Base-by-base conservation (phyloP, 305 asterid species). In the Plantago coronopus region DNA sequence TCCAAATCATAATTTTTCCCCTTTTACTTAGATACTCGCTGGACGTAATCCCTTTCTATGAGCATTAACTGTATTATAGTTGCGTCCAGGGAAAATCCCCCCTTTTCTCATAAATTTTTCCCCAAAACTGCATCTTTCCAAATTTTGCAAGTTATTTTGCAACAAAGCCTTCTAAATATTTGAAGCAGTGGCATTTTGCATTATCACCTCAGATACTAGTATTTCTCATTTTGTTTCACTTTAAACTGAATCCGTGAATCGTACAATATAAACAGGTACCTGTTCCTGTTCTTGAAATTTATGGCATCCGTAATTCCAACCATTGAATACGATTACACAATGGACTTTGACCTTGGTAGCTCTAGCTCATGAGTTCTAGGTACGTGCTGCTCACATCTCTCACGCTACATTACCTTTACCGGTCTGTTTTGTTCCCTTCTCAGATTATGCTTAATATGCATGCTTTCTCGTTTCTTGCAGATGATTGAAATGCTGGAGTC, bases 331-430 rank as follows among this genome's bases (percentile, higher is more conserved):
- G 98, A 91, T 75, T 83, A 91, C 76, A 91, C 98, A 18, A 84
- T 91, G 97, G 98, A 89, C 94, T 91, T 91, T 56, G 97, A 91
- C 76, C 83, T 89, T 53, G 98, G 98, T 54, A 84, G 98, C 85
- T 81, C 93, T 49, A 81, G 95, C 80, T 69, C 86, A 71, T 91
- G 79, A 79, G 61, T 61, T 58, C 55, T 68, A 71, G 79, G 90
- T 80, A 69, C 63, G 53, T 61, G 55, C 59, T 62, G 15, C 27
- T 18, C 1, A 55, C 31, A 16, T 20, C 23, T 8, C 54, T 59
- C 16, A n/a, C 17, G 46, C 60, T 7, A 14, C 21, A 13, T 17
- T 7, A n/a, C 5, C 7, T 29, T 25, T 54, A 25, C 27, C 11
- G 9, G n/a, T 19, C 8, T 20, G 12, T 21, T 17, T 57, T 42